A percentile compares a stretch with the other conserved stretches of the same genome.
Evolutionary conservation across 805 yeast genomes (phyloP).

Genomic region (Barnettozyma californica): DNA sequence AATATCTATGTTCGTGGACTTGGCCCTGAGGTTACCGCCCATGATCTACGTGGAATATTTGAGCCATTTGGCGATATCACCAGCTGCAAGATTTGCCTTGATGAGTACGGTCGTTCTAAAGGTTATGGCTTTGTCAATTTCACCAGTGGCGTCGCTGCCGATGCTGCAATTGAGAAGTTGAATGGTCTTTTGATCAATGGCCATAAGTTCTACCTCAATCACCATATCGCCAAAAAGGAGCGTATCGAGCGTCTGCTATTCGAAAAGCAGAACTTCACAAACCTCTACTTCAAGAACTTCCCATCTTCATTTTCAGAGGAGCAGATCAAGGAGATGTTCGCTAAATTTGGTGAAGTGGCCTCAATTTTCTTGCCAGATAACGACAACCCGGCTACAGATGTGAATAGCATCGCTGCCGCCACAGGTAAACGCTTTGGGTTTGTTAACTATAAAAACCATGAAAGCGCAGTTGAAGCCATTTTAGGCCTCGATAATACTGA

Average conservation of each 20-base stretch:
- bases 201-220: conserved; percentile 41
- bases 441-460: conserved; percentile 42
- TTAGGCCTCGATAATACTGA: conserved; percentile 41
- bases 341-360: conserved; percentile 43
- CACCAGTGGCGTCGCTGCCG: conserved; percentile 45
- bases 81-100: conserved; percentile 41
- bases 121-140: conserved; percentile 68
- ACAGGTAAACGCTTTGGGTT: conserved; percentile 36
- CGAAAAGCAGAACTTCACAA: conserved; percentile 41
- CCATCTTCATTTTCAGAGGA: conserved; percentile 34
- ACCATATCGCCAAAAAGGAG: conserved; percentile 57
- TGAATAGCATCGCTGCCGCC: background rate
- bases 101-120: conserved; percentile 40
- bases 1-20: conserved; percentile 48
- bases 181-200: conserved; percentile 38
- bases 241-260: conserved; percentile 41
- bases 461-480: conserved; percentile 42
- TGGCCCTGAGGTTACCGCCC: conserved; percentile 32
- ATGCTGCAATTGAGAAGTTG: conserved; percentile 51
- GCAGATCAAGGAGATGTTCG: conserved; percentile 38
- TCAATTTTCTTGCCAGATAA: conserved; percentile 47
- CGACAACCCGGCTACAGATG: conserved; percentile 11
- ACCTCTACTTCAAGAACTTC: conserved; percentile 46
- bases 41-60: conserved; percentile 33
- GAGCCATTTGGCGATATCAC: conserved; percentile 35